These are phyloP conservation scores for Ceratocystis harringtonii DNA, from an alignment of 2,329 filamentous ascomycete species.

Conservation along the genomic window DNA sequence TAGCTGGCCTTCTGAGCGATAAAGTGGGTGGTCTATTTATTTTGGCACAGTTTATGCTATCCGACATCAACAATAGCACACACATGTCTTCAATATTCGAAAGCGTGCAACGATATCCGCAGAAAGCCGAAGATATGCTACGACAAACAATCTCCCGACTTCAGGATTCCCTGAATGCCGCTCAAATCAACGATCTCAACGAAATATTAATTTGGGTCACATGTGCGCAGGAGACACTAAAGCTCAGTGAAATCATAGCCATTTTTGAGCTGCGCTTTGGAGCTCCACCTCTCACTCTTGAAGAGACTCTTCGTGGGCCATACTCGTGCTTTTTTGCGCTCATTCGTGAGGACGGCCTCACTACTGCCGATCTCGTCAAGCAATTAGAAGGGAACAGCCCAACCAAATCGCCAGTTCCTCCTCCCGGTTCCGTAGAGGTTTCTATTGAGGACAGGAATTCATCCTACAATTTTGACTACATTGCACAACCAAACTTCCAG, in stretches of 20 bases:
- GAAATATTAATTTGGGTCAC: slow-evolving; percentile 33
- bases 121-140: slow-evolving; percentile 31
- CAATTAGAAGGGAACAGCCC: slow-evolving; percentile 24
- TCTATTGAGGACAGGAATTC: slow-evolving; percentile 21
- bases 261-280: slow-evolving; percentile 30
- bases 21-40: slow-evolving; percentile 35
- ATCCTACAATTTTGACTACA: slow-evolving; percentile 22
- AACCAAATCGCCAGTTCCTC: neutral
- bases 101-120: slow-evolving; percentile 31
- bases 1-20: slow-evolving; percentile 28
- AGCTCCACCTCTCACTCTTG: slow-evolving; percentile 28
- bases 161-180: slow-evolving; percentile 26
- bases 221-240: slow-evolving; percentile 31
- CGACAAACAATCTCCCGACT: slow-evolving; percentile 29
- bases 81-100: slow-evolving; percentile 32
- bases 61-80: slow-evolving; percentile 32
- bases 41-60: slow-evolving; percentile 35
- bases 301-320: slow-evolving; percentile 30
- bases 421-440: neutral
- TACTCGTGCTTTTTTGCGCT: slow-evolving; percentile 34
- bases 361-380: slow-evolving; percentile 29
- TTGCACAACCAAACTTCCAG: slow-evolving; percentile 25
- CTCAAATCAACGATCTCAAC: slow-evolving; percentile 31
- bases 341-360: slow-evolving; percentile 30
- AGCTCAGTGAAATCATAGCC: slow-evolving; percentile 31